phyloP scores from a whole-genome alignment of 1,139 yeast species.

The Yarrowia galli region DNA sequence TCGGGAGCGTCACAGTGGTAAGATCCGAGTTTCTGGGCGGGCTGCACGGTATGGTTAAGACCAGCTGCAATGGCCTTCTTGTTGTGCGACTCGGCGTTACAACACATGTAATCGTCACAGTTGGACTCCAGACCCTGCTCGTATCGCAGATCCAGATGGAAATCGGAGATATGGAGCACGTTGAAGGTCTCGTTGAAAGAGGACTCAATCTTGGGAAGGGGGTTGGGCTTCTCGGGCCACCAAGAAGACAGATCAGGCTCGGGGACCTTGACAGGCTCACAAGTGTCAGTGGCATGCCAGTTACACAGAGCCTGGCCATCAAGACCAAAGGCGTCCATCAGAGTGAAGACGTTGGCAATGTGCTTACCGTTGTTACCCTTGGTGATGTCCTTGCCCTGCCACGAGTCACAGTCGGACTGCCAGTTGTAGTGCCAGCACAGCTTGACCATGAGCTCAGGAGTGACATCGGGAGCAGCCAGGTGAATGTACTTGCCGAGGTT shows the following conservation, averaged over 20 bases:
- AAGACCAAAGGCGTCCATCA: conserved; percentile 52
- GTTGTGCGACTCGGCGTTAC: conserved; percentile 55
- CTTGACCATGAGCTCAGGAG: conserved; percentile 54
- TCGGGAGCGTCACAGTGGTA: conserved; percentile 70
- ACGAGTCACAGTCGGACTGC: conserved; percentile 43
- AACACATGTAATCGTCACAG: conserved; percentile 59
- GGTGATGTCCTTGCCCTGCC: conserved; percentile 57
- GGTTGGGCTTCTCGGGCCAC: conserved; percentile 54
- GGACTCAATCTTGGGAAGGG: conserved; percentile 50
- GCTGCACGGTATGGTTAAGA: conserved; percentile 51
- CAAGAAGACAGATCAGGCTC: conserved; percentile 52
- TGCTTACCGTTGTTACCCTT: conserved; percentile 41
- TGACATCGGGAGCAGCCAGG: conserved; percentile 54
- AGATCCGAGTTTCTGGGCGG: conserved; percentile 65
- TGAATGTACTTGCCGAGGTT: conserved; percentile 56
- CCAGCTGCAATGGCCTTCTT: conserved; percentile 51
- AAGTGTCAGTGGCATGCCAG: conserved; percentile 53
- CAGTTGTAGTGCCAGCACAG: conserved; percentile 55
- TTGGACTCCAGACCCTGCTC: conserved; percentile 64
- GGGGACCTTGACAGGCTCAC: conserved; percentile 56
- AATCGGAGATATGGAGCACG: conserved; percentile 66
- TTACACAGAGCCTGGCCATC: conserved; percentile 62
- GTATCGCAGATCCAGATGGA: conserved; percentile 64
- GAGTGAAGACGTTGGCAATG: conserved; percentile 51
- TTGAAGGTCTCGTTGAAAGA: conserved; percentile 57